phyloP scores from a whole-genome alignment of 2,329 filamentous ascomycete species.

The Neonectria hederae region DNA sequence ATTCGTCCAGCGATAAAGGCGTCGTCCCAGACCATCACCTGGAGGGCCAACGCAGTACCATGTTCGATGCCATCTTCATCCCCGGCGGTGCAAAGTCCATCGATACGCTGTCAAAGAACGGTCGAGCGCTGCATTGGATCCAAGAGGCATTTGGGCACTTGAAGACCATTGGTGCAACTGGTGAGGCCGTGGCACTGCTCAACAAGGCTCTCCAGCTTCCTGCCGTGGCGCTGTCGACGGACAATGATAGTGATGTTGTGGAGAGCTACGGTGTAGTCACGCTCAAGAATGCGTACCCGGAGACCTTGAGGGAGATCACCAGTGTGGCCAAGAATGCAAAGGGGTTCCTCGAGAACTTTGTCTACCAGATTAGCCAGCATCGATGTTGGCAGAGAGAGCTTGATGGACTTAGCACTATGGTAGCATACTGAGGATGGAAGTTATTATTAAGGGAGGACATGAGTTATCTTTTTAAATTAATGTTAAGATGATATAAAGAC shows the following conservation, averaged over 20 bases:
- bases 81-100: constrained; percentile 75
- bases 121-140: constrained; percentile 79
- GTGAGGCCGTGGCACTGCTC: constrained; percentile 75
- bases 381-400: constrained; percentile 79
- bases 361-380: constrained; percentile 75
- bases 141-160: constrained; percentile 84
- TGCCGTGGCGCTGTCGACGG: constrained; percentile 52
- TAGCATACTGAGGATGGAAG: constrained; percentile 68
- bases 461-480: not conserved
- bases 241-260: constrained; percentile 54
- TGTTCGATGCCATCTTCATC: constrained; percentile 83
- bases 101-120: constrained; percentile 71
- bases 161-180: constrained; percentile 80
- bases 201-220: constrained; percentile 56
- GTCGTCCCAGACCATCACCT: constrained; percentile 79
- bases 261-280: constrained; percentile 85
- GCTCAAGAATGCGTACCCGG: constrained; percentile 60
- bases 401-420: constrained; percentile 71
- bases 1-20: constrained; percentile 61
- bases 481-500: not conserved
- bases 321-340: constrained; percentile 72
- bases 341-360: constrained; percentile 77
- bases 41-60: constrained; percentile 79
- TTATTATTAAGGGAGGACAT: too few species aligned
- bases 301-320: constrained; percentile 69